phyloP scores from a whole-genome alignment of 2,329 filamentous ascomycete genomes.

The Zasmidium cellare region DNA sequence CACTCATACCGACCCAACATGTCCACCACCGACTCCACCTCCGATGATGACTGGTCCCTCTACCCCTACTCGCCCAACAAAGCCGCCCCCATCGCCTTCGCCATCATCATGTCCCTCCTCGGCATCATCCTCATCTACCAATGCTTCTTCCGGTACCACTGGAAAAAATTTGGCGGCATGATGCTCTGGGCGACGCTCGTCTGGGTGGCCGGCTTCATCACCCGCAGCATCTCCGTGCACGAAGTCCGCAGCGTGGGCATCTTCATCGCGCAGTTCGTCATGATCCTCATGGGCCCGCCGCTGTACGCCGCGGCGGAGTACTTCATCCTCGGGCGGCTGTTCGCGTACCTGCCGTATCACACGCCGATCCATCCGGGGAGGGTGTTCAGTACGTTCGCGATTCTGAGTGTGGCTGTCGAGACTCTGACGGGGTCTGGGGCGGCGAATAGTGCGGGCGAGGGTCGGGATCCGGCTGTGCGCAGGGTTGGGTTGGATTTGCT shows the following conservation, averaged over 20 bases:
- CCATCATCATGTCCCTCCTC: conserved; percentile 49
- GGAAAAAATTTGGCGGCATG: conserved; percentile 26
- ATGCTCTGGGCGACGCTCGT: conserved; percentile 29
- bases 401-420: conserved; percentile 53
- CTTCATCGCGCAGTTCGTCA: conserved; percentile 42
- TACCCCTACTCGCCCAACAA: conserved; percentile 50
- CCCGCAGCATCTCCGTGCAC: conserved; percentile 55
- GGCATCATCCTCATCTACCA: conserved; percentile 55
- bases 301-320: conserved; percentile 62
- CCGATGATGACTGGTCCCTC: conserved; percentile 20
- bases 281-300: conserved; percentile 52
- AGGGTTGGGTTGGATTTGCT: conserved; percentile 48
- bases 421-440: conserved; percentile 55
- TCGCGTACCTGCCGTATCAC: conserved; percentile 63
- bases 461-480: conserved; percentile 36
- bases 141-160: conserved; percentile 39
- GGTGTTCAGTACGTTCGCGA: conserved; percentile 60
- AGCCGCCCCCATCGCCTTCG: conserved; percentile 55
- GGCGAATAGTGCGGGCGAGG: conserved; percentile 46
- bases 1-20: no score
- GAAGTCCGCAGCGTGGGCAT: conserved; percentile 47
- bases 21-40: background rate
- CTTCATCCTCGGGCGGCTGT: conserved; percentile 59
- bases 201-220: conserved; percentile 53
- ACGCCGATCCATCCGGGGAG: conserved; percentile 59